phyloP scores from a whole-genome alignment of 495 filamentous ascomycete genomes.

The Penicillium coffeae region DNA sequence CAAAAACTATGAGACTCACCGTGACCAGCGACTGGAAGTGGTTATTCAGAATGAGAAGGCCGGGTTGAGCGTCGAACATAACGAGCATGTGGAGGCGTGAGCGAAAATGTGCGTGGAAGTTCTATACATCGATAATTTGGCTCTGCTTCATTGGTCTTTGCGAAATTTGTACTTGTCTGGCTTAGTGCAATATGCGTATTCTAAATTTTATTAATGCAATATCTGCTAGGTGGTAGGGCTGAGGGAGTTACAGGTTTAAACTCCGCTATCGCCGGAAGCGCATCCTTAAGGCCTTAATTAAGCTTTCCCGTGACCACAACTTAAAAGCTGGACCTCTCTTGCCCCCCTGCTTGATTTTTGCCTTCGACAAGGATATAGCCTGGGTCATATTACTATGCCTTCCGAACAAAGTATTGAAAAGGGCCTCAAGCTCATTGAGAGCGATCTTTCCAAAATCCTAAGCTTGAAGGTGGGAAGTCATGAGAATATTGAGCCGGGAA shows the following conservation, averaged over 20 bases:
- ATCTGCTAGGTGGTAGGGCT: no score
- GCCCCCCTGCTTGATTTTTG: not conserved
- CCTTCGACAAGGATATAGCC: not conserved
- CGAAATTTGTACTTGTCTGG: no score
- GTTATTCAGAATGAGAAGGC: not conserved
- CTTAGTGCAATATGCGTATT: no score
- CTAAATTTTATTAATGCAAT: no score
- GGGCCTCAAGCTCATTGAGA: slow-evolving; percentile 31
- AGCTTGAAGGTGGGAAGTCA: slow-evolving; percentile 25
- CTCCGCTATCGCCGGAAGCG: not conserved
- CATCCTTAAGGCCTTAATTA: not conserved
- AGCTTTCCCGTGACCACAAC: not conserved
- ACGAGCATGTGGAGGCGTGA: no score
- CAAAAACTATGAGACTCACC: slow-evolving; percentile 1
- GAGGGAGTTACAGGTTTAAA: no score
- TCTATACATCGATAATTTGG: no score
- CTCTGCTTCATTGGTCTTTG: no score
- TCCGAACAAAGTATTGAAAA: slow-evolving; percentile 24
- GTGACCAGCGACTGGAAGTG: not conserved
- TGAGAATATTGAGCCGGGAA: slow-evolving; percentile 26
- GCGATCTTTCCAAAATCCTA: slow-evolving; percentile 30
- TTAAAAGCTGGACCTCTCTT: not conserved
- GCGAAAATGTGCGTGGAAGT: no score
- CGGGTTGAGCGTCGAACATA: not conserved
- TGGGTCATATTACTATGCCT: slow-evolving; percentile 23